Evolutionary conservation across 148 eudicot genomes (phyloP).

Genomic region (Silene latifolia): DNA sequence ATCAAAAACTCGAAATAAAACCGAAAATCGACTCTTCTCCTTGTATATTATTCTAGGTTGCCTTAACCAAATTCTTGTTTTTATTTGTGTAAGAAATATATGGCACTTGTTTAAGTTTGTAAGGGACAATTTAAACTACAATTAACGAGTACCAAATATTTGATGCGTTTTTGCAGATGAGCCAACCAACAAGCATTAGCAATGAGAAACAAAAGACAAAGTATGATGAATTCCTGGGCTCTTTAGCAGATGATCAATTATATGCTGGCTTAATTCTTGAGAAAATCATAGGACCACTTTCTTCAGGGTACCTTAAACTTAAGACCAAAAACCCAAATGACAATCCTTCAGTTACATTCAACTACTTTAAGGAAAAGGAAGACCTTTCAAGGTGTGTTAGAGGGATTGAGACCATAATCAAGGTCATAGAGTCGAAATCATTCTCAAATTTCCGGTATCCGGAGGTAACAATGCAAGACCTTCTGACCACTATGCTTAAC

Average conservation of each 20-base stretch:
- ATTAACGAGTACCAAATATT: no score
- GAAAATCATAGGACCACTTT: conserved; percentile 50
- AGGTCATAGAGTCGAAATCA: conserved; percentile 42
- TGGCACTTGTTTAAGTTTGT: no score
- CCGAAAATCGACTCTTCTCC: no score
- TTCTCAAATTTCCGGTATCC: conserved; percentile 38
- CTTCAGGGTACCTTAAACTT: conserved; percentile 44
- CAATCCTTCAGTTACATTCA: conserved; percentile 64
- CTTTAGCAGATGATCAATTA: conserved; percentile 10
- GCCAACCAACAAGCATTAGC: conserved; percentile 14
- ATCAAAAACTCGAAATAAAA: no score
- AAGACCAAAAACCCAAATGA: conserved; percentile 42
- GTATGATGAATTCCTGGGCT: conserved; percentile 6
- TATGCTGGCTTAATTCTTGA: conserved; percentile 48
- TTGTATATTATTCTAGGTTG: no score
- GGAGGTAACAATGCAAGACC: conserved; percentile 10
- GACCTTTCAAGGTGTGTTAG: conserved; percentile 50
- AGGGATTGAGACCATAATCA: conserved; percentile 49
- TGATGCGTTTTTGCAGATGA: conserved; percentile 18
- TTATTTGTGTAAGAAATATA: no score
- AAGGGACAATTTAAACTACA: no score
- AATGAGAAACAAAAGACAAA: conserved; percentile 7
- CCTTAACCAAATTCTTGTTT: no score
- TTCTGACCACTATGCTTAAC: conserved; percentile 33
- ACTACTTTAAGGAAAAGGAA: conserved; percentile 57